phyloP scores from a whole-genome alignment of 306 rosid species.

The Prunus mira region DNA sequence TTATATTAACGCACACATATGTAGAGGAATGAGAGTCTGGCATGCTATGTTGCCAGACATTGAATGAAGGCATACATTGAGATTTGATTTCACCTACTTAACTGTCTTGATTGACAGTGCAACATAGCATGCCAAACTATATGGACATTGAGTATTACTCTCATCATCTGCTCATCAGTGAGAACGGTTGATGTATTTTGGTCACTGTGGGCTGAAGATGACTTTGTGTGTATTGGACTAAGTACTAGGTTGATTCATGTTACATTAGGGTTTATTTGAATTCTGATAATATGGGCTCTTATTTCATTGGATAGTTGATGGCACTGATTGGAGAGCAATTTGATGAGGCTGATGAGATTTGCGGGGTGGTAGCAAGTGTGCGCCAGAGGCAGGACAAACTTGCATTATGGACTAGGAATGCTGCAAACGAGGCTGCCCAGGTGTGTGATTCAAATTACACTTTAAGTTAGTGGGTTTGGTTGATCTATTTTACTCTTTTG shows the following conservation, averaged over 20 bases:
- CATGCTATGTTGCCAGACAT: background rate
- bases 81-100: background rate
- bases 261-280: background rate
- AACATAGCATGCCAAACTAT: background rate
- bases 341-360: conserved; percentile 84
- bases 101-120: background rate
- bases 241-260: background rate
- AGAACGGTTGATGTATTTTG: background rate
- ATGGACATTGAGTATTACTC: background rate
- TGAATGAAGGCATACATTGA: background rate
- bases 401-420: conserved; percentile 91
- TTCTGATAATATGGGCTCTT: conserved; percentile 1
- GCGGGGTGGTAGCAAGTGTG: conserved; percentile 94
- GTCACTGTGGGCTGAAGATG: background rate
- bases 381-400: conserved; percentile 92
- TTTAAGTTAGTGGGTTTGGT: background rate
- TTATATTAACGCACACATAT: background rate
- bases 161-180: background rate
- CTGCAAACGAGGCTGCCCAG: conserved; percentile 95
- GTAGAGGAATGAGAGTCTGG: background rate
- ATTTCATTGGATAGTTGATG: conserved; percentile 57
- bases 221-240: background rate
- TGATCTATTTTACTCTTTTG: background rate
- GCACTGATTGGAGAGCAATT: conserved; percentile 96
- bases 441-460: conserved; percentile 32